Base-by-base conservation (phyloP, 805 yeast species). In the Ogataea saltuana region DNA sequence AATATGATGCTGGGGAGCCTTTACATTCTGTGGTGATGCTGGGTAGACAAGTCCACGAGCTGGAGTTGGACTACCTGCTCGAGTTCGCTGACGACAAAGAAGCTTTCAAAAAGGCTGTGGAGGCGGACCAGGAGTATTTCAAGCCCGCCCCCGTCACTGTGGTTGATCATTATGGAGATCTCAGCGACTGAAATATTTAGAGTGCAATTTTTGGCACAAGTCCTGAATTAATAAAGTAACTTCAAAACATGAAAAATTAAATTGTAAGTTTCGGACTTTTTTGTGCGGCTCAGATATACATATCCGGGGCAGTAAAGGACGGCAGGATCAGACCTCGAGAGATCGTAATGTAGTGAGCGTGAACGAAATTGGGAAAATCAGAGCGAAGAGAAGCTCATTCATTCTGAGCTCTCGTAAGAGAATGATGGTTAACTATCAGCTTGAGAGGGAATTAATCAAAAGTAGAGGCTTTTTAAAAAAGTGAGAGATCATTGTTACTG, bases 31-130 rank as follows among this genome's bases (percentile, higher is more conserved):
- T 91, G 56, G 81, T 91, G 38, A 82, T 91, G 68, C 72, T 91
- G 41, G 99, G 99, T 18, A 79, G 95, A 76, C 91, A 83, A 68
- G 90, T 89, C 18, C 99, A 91, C 59, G 98, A 91, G 49, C 75
- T 91, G 46, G 99, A 91, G 63, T 65, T 88, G 54, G 97, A 90
- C 54, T 91, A 83, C 60, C 68, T 93, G 61, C 69, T 83, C 47
- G 90, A 81, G 55, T 91, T 80, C 66, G 85, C 85, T 22, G 83
- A 79, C 44, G 75, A 88, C 55, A 67, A 69, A 49, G 78, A 69
- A 6, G 68, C 67, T 7, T 80, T 79, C 59, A 72, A 64, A 49
- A 55, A 52, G 12, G 70, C 76, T 17, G 77, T 81, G 27, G 65
- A 63, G 49, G 62, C 54, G 22, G 81, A 85, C 58, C 90, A 85